phyloP scores from a whole-genome alignment of 1,139 yeast species.

The Hansenula sp. region DNA sequence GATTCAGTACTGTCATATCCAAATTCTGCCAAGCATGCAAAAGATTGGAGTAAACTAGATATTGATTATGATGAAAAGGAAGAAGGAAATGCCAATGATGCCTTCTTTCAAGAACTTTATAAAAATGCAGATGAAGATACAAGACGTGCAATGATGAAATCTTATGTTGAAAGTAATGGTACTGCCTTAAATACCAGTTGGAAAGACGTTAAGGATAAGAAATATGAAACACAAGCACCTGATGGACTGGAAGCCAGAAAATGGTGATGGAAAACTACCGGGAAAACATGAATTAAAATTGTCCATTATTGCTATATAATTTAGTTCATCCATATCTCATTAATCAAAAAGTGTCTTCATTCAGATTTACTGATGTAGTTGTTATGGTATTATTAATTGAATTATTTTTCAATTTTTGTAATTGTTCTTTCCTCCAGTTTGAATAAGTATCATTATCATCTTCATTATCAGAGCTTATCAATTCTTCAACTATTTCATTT shows the following conservation, averaged over 20 bases:
- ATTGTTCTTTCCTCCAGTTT: conserved; percentile 23
- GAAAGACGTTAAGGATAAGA: conserved; percentile 75
- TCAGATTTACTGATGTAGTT: conserved; percentile 13
- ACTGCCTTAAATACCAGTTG: conserved; percentile 92
- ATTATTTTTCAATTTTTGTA: conserved; percentile 19
- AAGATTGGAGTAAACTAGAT: conserved; percentile 72
- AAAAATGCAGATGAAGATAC: conserved; percentile 85
- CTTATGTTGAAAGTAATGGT: conserved; percentile 90
- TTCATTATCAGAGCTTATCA: conserved; percentile 12
- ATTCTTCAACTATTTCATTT: conserved; percentile 3
- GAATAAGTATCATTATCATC: conserved; percentile 18
- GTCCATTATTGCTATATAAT: conserved; percentile 1
- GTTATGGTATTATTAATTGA: conserved; percentile 9
- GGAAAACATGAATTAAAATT: neutral
- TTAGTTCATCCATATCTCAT: too few relatives aligned
- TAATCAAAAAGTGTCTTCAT: neutral
- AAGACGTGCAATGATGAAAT: conserved; percentile 93
- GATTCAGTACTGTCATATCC: conserved; percentile 43
- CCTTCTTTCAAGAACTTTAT: conserved; percentile 73
- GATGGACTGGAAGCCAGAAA: conserved; percentile 54
- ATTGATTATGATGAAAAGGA: conserved; percentile 46
- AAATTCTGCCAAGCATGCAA: conserved; percentile 52
- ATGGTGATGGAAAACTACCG: conserved; percentile 23
- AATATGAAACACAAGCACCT: conserved; percentile 74
- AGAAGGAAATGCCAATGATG: conserved; percentile 51